phyloP scores from a whole-genome alignment of 352 stramenopile species.

The Aphanomyces cochlioides region DNA sequence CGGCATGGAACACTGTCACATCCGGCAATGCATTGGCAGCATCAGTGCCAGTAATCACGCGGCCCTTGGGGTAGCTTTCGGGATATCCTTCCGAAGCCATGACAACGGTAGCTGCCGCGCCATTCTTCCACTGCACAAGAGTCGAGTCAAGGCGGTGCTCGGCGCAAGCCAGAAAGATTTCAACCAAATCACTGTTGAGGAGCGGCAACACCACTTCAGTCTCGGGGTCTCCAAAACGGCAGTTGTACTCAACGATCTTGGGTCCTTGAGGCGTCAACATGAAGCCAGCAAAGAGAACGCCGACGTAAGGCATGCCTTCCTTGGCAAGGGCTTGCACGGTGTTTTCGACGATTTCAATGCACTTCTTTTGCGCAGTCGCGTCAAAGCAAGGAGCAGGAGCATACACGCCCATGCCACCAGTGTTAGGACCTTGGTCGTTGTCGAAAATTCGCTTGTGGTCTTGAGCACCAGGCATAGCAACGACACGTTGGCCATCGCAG shows the following conservation, averaged over 20 bases:
- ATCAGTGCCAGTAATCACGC: slow-evolving; percentile 91
- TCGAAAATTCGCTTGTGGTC: slow-evolving; percentile 99
- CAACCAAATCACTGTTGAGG: slow-evolving; percentile 96
- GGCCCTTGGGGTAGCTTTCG: slow-evolving; percentile 97
- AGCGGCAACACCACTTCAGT: slow-evolving; percentile 98
- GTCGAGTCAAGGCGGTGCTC: slow-evolving; percentile 86
- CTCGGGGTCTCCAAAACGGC: slow-evolving; percentile 98
- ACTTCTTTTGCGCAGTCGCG: slow-evolving; percentile 87
- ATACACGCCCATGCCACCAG: slow-evolving; percentile 99
- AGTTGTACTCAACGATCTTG: slow-evolving; percentile 99
- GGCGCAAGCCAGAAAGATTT: slow-evolving; percentile 96
- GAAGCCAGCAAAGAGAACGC: slow-evolving; percentile 98
- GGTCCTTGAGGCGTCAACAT: slow-evolving; percentile 91
- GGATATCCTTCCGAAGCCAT: slow-evolving; percentile 96
- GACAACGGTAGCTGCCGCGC: slow-evolving; percentile 94
- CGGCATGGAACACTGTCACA: slow-evolving; percentile 99
- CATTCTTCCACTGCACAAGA: slow-evolving; percentile 88
- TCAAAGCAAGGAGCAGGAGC: slow-evolving; percentile 95
- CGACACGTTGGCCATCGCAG: slow-evolving; percentile 93
- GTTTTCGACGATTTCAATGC: slow-evolving; percentile 80
- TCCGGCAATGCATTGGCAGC: slow-evolving; percentile 73
- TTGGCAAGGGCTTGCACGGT: slow-evolving; percentile 82
- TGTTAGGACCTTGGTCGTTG: slow-evolving; percentile 97
- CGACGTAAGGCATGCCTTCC: slow-evolving; percentile 97
- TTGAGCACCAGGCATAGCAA: slow-evolving; percentile 96